phyloP scores from a whole-genome alignment of 1,284 basidiomycete genomes.

The Uromyces viciae-fabae region DNA sequence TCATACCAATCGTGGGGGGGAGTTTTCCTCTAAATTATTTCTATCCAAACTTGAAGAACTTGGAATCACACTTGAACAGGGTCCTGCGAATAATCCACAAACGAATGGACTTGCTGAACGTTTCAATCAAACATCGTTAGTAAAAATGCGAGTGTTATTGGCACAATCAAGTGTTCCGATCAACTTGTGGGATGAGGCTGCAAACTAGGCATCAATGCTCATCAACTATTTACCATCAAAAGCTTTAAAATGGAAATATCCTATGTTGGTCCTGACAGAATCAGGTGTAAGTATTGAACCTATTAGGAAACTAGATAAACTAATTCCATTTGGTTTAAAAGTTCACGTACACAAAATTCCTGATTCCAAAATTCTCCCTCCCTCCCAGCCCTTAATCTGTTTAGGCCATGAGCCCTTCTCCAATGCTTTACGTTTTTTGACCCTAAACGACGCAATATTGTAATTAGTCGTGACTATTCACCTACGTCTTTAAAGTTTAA shows the following conservation, averaged over 20 bases:
- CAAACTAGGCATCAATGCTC: background rate
- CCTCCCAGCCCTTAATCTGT: background rate
- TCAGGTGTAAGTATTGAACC: background rate
- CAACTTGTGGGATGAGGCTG: background rate
- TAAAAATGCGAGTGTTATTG: background rate
- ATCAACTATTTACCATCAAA: constrained; percentile 2
- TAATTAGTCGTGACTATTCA: background rate
- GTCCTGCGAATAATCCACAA: background rate
- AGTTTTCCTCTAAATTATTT: background rate
- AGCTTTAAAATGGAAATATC: background rate
- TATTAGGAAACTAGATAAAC: background rate
- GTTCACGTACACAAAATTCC: background rate
- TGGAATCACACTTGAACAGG: background rate
- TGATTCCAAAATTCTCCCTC: background rate
- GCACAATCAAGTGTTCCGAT: too few relatives aligned
- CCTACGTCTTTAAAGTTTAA: background rate
- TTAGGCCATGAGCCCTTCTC: background rate
- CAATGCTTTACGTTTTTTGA: constrained; percentile 3
- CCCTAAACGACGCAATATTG: background rate
- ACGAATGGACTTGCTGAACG: background rate
- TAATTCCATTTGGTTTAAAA: constrained; percentile 24
- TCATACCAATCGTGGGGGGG: background rate
- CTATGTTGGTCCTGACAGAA: background rate
- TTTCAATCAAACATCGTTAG: background rate
- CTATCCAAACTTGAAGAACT: background rate